Evolutionary conservation across 164 flowering plant genomes (phyloP), one percentile per base, ranked within the genome.

Genomic region (Litsea cubeba): DNA sequence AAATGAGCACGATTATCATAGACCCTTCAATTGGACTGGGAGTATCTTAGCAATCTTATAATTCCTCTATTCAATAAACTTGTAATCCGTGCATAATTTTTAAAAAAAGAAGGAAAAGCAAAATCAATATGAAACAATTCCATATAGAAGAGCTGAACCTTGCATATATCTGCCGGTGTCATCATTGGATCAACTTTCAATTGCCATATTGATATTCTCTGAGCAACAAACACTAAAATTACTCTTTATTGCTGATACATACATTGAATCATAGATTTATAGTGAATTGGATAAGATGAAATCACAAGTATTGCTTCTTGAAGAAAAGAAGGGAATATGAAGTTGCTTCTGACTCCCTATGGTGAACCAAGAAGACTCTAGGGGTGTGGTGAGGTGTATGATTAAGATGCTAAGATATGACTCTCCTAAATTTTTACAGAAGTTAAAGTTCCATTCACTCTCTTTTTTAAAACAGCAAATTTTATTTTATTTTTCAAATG

Each of bases 181-280:
- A 73, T 73, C 75, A 78, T 24, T 67, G 73, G 30, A 72, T 77
- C 75, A 25, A 25, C 20, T 17, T 25, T 25, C 22, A 76, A 57
- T 26, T 77, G 77, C 90, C 87, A 88, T 77, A 82, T 84, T 51
- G 79, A 71, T 24, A 85, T 70, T 77, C 81, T 84, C 95, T 88
- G 88, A 77, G 83, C 4, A 77, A 46, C 15, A 50, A 32, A 23
- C 3, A 28, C 60, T 28, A 63, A 75, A 46, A 4, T 4, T 7
- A 18, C 35, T 32, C 35, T 32, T 5, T 32, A 5, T 5, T 32
- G 5, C 5, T 32, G 35, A 32, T 32, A 22, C 23, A 40, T 65
- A 15, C 12, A 14, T 50, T 10, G 32, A 65, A 49, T 54, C 24
- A 62, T 28, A 57, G 17, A 0, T 2, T 51, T 12, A 51, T 25